A percentile compares a stretch with the other conserved stretches of the same genome.
These are phyloP conservation scores for Podospora anserina DNA, from an alignment of 495 filamentous ascomycete species.

Conservation along the genomic window DNA sequence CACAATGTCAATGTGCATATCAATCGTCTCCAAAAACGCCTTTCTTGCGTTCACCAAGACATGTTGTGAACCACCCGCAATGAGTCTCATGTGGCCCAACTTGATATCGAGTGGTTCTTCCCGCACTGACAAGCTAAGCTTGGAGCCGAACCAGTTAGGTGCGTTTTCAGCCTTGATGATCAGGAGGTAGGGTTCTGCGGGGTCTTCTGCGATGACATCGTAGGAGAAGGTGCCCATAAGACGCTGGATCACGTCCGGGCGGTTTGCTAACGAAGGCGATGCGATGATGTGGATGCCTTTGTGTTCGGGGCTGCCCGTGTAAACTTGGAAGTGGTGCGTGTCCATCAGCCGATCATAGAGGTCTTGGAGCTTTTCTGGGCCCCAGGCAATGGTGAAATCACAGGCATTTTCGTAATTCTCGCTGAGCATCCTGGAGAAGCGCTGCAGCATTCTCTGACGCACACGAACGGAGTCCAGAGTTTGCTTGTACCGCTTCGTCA, in stretches of 20 bases:
- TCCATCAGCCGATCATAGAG: slow-evolving; percentile 79
- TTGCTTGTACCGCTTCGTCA: slow-evolving; percentile 95
- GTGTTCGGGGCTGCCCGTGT: slow-evolving; percentile 61
- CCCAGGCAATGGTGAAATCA: slow-evolving; percentile 80
- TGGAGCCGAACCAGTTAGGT: slow-evolving; percentile 78
- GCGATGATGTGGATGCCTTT: slow-evolving; percentile 81
- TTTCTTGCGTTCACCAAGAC: slow-evolving; percentile 73
- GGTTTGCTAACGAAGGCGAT: slow-evolving; percentile 69
- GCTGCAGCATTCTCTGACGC: slow-evolving; percentile 73
- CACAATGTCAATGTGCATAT: slow-evolving; percentile 78
- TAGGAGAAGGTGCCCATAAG: slow-evolving; percentile 87
- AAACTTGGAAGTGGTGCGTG: slow-evolving; percentile 81
- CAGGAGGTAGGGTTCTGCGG: slow-evolving; percentile 74
- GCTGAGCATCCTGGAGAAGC: slow-evolving; percentile 80
- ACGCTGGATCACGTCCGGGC: slow-evolving; percentile 73
- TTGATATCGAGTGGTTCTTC: slow-evolving; percentile 83
- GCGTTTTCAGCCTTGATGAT: slow-evolving; percentile 78
- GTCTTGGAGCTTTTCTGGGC: slow-evolving; percentile 60
- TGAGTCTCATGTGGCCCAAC: slow-evolving; percentile 77
- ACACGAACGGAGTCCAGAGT: slow-evolving; percentile 93
- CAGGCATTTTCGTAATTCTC: slow-evolving; percentile 94
- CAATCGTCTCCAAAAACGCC: slow-evolving; percentile 70
- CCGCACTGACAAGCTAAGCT: slow-evolving; percentile 64
- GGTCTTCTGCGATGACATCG: slow-evolving; percentile 70
- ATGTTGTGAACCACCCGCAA: slow-evolving; percentile 81